Evolutionary conservation across 352 stramenopile genomes (phyloP), one percentile per base, ranked within the genome.

Genomic region (Phytophthora pistaciae): DNA sequence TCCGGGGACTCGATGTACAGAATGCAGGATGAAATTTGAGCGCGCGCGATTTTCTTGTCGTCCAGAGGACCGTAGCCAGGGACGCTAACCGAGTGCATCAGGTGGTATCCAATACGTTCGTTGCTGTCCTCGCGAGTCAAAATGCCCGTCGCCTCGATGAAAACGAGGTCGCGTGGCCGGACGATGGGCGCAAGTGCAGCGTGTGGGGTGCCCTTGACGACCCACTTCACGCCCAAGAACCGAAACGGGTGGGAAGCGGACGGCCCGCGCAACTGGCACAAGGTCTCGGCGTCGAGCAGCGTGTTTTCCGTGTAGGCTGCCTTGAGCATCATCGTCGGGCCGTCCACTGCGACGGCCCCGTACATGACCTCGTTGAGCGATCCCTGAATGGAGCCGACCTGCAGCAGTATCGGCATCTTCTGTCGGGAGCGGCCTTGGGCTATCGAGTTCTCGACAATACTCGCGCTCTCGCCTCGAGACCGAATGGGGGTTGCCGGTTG

Each of bases 321-420:
- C 38, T 85, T 82, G 44, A 91, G 56, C 48, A 83, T 72, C 75
- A 87, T 88, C 40, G 71, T 56, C n/a, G 70, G 72, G 14, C 75
- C 66, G 61, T 88, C 75, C 33, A 84, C 75, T 27, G 82, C 72
- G n/a, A 72, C 4, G 21, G 81, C 75, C 48, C 82, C 84, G 64
- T 87, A 92, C 81, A 91, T 88, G 53, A 88, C 68, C 53, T 91
- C 81, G 50, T 91, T 71, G n/a, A 91, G 62, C n/a, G 70, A 61
- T 25, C 70, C 70, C 59, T 49, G 75, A 50, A 87, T 77, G 1
- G 67, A 69, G 9, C 80, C 80, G 2, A 83, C 77, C 42, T 79
- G 74, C 14, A 83, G 74, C 46, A 87, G 11, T 20, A 55, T 60
- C 40, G 77, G 79, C 54, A 84, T 60, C 21, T 72, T 79, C 56